Conservation (phyloP, 345 rosid genomes). For the Boechera divaricarpa region DNA sequence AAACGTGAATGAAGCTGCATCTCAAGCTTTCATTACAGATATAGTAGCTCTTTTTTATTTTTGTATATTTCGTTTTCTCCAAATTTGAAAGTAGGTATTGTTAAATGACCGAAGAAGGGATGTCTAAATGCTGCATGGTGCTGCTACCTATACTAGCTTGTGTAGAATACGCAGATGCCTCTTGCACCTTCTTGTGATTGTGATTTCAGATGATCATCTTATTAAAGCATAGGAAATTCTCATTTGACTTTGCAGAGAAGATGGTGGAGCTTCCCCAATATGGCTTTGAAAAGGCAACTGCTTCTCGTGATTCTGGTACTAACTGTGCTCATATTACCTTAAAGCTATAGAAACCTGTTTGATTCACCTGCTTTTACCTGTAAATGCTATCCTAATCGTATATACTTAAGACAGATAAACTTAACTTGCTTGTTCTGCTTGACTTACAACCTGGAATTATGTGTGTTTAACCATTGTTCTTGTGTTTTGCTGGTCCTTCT, state of each 20-base stretch:
- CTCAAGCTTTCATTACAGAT: conserved; percentile 12
- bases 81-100: neutral
- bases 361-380: neutral
- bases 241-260: conserved; percentile 37
- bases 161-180: neutral
- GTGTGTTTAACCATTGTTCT: conserved; percentile 11
- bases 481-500: conserved; percentile 37
- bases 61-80: neutral
- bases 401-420: neutral
- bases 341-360: neutral
- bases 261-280: conserved; percentile 34
- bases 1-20: conserved; percentile 29
- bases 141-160: neutral
- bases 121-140: conserved; percentile 12
- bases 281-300: conserved; percentile 37
- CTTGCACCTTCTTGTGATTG: neutral
- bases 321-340: conserved; percentile 12
- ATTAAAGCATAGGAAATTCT: conserved; percentile 12
- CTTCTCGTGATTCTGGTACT: conserved; percentile 45
- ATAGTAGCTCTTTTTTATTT: neutral
- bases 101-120: neutral
- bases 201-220: neutral
- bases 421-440: conserved; percentile 14
- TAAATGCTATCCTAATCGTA: neutral
- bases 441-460: conserved; percentile 1